Evolutionary conservation across 1,284 basidiomycete genomes (phyloP).

Genomic region (Leccinum pallidistipes): DNA sequence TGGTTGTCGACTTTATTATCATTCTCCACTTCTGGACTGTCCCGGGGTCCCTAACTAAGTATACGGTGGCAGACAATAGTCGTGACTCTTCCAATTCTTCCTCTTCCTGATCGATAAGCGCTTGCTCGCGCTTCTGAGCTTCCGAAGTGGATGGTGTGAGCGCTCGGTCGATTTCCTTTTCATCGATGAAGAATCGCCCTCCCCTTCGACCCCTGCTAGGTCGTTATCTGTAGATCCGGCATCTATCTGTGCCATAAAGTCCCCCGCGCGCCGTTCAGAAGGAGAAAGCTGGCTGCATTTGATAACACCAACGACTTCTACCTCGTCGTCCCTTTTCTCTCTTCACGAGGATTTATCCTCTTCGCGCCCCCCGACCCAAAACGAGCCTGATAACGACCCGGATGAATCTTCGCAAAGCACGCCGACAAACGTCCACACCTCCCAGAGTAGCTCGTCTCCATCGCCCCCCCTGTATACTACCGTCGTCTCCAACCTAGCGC

Average conservation of each 20-base stretch:
- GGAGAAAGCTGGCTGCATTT: constrained; percentile 38
- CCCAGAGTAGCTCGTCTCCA: constrained; percentile 13
- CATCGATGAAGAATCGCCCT: constrained; percentile 15
- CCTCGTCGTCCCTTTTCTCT: constrained; percentile 15
- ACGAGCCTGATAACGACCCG: constrained; percentile 6
- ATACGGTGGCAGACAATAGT: too few relatives aligned
- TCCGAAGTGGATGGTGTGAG: too few relatives aligned
- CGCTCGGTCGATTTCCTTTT: constrained; percentile 6
- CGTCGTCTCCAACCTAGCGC: constrained; percentile 23
- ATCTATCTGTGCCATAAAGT: constrained; percentile 15
- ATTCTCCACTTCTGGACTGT: background rate
- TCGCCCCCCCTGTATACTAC: constrained; percentile 30
- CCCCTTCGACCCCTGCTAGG: constrained; percentile 7
- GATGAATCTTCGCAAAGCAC: constrained; percentile 7
- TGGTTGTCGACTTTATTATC: background rate
- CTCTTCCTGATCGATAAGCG: too few relatives aligned
- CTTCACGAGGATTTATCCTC: constrained; percentile 11
- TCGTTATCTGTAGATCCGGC: constrained; percentile 18
- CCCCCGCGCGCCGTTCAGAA: constrained; percentile 21
- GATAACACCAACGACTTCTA: constrained; percentile 32
- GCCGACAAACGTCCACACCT: constrained; percentile 7
- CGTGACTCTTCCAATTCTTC: too few relatives aligned
- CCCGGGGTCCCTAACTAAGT: background rate
- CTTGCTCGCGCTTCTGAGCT: too few relatives aligned
- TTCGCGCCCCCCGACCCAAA: constrained; percentile 2